These are phyloP conservation scores for Citrus unshiu DNA, from an alignment of 345 rosid species.

Conservation along the genomic window DNA sequence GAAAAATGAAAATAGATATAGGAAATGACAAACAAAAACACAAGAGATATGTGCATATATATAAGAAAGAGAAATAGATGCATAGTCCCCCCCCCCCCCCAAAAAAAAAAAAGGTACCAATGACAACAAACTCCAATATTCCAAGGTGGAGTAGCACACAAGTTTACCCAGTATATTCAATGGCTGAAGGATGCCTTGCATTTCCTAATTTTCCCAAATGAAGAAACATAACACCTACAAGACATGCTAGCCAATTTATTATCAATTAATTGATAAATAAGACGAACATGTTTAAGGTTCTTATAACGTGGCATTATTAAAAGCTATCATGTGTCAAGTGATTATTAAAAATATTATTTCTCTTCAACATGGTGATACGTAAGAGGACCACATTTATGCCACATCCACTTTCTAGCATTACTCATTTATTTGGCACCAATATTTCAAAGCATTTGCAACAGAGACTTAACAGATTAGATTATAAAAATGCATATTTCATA, in stretches of 20 bases:
- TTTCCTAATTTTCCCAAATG: neutral
- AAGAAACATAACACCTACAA: neutral
- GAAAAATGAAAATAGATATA: neutral
- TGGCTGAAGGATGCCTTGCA: neutral
- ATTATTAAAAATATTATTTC: no score
- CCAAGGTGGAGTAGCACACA: neutral
- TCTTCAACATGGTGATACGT: no score
- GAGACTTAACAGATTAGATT: neutral
- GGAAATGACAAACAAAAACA: neutral
- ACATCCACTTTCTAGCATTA: neutral
- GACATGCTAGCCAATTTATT: neutral
- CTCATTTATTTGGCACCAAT: neutral
- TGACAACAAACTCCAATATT: neutral
- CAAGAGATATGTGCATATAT: neutral
- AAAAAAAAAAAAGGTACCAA: neutral
- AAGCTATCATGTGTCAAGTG: no score
- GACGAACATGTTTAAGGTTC: no score
- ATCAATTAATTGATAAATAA: no score
- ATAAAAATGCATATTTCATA: neutral
- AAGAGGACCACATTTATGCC: no score
- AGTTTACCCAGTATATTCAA: neutral
- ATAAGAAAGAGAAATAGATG: neutral
- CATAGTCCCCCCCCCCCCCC: neutral
- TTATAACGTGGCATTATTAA: neutral
- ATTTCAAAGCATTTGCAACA: neutral